Evolutionary conservation across 1,284 basidiomycete species (phyloP).

Genomic region (Microbotryum saponariae): DNA sequence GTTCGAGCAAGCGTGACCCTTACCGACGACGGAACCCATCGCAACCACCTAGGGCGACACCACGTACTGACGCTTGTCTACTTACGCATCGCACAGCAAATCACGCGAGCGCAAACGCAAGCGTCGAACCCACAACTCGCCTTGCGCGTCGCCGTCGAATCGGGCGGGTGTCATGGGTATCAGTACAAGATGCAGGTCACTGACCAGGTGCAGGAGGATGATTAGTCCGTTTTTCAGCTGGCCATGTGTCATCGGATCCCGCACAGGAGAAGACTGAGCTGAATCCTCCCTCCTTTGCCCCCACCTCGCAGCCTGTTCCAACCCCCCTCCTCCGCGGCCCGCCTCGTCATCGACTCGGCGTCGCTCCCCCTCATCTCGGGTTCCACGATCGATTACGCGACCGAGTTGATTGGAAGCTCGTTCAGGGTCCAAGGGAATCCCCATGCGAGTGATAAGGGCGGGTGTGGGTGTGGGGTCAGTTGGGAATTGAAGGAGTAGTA

Average conservation of each 20-base stretch:
- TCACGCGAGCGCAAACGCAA: conserved; percentile 15
- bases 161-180: conserved; percentile 86
- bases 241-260: background rate
- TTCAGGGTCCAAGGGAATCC: conserved; percentile 75
- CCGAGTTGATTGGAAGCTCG: conserved; percentile 80
- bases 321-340: conserved; percentile 21
- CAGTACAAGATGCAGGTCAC: conserved; percentile 82
- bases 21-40: too few species aligned
- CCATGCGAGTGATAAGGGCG: conserved; percentile 64
- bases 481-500: background rate
- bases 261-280: background rate
- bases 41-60: background rate
- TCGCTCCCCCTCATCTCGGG: conserved; percentile 72
- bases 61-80: background rate
- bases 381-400: conserved; percentile 76
- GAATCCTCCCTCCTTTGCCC: background rate
- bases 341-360: conserved; percentile 66
- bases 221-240: conserved; percentile 57
- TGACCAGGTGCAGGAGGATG: conserved; percentile 51
- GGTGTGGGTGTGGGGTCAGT: conserved; percentile 84
- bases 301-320: conserved; percentile 18
- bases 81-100: conserved; percentile 12
- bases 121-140: conserved; percentile 56
- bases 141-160: conserved; percentile 70
- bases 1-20: too few species aligned